These are phyloP conservation scores for Melocanna baccifera DNA, from an alignment of 176 grass and related monocot genomes.

Conservation along the genomic window DNA sequence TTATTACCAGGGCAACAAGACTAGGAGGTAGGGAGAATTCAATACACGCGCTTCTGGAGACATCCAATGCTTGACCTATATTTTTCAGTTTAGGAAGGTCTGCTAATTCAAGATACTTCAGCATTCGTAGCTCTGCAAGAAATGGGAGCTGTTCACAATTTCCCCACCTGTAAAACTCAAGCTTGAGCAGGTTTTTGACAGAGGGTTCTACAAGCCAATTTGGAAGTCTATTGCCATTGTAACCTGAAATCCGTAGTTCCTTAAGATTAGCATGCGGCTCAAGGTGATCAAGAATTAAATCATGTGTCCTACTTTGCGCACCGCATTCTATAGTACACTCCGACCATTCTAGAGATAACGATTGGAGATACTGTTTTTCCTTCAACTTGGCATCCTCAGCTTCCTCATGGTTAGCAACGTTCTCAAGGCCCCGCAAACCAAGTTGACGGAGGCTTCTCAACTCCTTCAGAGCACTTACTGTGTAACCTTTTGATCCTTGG, in stretches of 20 bases:
- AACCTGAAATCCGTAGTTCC: neutral
- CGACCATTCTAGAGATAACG: neutral
- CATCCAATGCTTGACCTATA: too few relatives aligned
- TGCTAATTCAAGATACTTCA: too few relatives aligned
- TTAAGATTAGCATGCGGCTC: neutral
- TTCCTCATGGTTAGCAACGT: neutral
- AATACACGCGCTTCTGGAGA: neutral
- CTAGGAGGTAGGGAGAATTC: neutral
- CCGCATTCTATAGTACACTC: too few relatives aligned
- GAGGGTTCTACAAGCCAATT: too few relatives aligned
- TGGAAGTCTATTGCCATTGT: too few relatives aligned
- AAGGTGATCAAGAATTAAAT: neutral
- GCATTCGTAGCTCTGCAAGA: too few relatives aligned
- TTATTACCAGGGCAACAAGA: neutral
- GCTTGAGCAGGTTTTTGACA: too few relatives aligned
- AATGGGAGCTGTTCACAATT: too few relatives aligned
- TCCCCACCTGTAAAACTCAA: too few relatives aligned
- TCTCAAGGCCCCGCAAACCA: neutral
- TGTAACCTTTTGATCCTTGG: neutral
- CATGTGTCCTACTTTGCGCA: neutral
- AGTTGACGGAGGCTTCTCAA: neutral
- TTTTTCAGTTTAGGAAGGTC: too few relatives aligned
- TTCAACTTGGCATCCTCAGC: slow-evolving; percentile 4
- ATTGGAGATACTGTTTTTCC: neutral
- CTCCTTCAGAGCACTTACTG: neutral